Evolutionary conservation across 495 filamentous ascomycete species (phyloP).

Genomic region (Amniculicola lignicola): DNA sequence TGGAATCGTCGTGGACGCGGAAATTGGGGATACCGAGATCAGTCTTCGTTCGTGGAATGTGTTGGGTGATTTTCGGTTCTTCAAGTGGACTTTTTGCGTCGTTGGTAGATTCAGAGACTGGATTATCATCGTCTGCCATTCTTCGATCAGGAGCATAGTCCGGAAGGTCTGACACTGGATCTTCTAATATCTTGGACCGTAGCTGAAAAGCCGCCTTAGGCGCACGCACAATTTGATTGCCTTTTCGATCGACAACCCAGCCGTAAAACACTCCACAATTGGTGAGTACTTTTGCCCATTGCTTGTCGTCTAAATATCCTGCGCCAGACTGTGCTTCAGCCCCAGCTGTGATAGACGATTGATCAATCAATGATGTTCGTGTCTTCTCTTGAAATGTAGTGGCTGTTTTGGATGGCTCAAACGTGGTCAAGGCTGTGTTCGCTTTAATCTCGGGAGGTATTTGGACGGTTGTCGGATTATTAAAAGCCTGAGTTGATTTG

Average conservation of each 20-base stretch:
- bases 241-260: background rate
- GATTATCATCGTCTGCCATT: background rate
- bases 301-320: background rate
- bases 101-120: background rate
- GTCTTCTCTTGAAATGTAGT: background rate
- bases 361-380: background rate
- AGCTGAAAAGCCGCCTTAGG: background rate
- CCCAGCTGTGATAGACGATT: background rate
- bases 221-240: background rate
- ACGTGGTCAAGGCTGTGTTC: background rate
- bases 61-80: background rate
- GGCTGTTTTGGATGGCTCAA: background rate
- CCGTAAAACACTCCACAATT: background rate
- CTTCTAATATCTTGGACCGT: background rate
- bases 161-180: background rate
- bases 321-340: background rate
- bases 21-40: background rate
- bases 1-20: background rate
- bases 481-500: no score
- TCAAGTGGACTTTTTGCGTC: background rate
- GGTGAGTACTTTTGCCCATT: background rate
- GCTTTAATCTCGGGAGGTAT: background rate
- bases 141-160: background rate
- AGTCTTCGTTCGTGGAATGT: background rate
- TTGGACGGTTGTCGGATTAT: no score